Evolutionary conservation across 768 basidiomycete genomes (phyloP).

Genomic region (Podaxis sp.): DNA sequence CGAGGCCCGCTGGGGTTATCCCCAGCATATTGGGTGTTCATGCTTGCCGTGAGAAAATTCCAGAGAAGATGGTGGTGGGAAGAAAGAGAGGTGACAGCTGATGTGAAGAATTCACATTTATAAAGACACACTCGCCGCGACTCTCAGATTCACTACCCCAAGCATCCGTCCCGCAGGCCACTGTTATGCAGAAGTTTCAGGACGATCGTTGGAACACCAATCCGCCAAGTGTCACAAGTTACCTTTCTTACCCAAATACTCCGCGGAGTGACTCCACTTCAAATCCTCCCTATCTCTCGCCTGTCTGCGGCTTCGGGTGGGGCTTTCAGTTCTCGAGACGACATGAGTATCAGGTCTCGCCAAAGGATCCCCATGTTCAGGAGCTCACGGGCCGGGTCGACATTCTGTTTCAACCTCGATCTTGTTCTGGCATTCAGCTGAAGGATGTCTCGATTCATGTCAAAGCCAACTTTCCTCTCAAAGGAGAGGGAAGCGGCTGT

Average conservation of each 20-base stretch:
- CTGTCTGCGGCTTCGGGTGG: slow-evolving; percentile 4
- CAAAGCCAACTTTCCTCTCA: not conserved
- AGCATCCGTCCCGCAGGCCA: not conserved
- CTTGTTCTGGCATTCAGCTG: not conserved
- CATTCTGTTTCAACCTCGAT: not conserved
- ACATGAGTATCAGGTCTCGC: not conserved
- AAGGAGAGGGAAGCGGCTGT: not conserved
- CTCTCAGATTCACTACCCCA: too few species aligned
- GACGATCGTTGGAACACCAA: not conserved
- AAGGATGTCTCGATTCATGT: not conserved
- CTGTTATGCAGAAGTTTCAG: not conserved
- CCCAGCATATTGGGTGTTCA: too few species aligned
- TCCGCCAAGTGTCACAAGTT: not conserved
- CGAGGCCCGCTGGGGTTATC: too few species aligned
- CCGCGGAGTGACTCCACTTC: not conserved
- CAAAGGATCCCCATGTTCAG: not conserved
- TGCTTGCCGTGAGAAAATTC: too few species aligned
- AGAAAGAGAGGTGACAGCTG: too few species aligned
- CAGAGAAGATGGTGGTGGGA: too few species aligned
- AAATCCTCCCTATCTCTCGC: not conserved
- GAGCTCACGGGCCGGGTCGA: not conserved
- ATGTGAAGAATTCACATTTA: too few species aligned
- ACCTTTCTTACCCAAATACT: not conserved
- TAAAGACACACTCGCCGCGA: too few species aligned
- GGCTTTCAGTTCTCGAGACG: not conserved